Evolutionary conservation across 2,329 filamentous ascomycete genomes (phyloP).

Genomic region (Colletotrichum zoysiae): DNA sequence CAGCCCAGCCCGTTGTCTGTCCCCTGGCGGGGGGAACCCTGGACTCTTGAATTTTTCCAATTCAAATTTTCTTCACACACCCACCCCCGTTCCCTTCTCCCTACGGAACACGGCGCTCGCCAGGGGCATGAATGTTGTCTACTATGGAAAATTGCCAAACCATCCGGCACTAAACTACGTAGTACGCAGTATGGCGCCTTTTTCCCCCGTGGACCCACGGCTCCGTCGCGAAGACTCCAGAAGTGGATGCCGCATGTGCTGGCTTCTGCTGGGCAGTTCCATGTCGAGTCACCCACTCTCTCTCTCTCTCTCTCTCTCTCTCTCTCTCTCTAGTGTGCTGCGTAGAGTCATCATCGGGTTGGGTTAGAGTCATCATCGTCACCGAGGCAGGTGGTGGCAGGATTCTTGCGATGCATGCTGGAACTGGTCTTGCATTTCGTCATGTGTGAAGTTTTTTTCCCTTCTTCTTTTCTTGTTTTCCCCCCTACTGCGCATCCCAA

Average conservation of each 20-base stretch:
- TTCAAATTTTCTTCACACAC: not conserved
- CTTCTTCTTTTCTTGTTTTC: no score
- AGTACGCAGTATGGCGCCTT: slow-evolving; percentile 27
- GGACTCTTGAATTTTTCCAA: not conserved
- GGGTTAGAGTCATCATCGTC: slow-evolving; percentile 31
- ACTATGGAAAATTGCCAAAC: slow-evolving; percentile 22
- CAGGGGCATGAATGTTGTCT: slow-evolving; percentile 11
- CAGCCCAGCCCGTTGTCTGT: not conserved
- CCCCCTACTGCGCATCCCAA: not conserved
- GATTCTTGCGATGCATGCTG: not conserved
- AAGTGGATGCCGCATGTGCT: slow-evolving; percentile 24
- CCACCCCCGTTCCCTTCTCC: not conserved
- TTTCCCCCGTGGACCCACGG: slow-evolving; percentile 27
- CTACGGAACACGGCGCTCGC: slow-evolving; percentile 1
- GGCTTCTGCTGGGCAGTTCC: not conserved
- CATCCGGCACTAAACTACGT: slow-evolving; percentile 14
- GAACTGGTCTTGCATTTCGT: slow-evolving; percentile 13
- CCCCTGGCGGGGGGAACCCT: slow-evolving; percentile 14
- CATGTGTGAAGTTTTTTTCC: not conserved
- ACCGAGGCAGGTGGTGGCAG: not conserved
- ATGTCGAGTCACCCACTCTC: not conserved
- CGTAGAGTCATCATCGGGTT: slow-evolving; percentile 21
- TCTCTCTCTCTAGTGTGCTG: no score
- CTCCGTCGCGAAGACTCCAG: slow-evolving; percentile 28
- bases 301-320: no score